Conservation (phyloP, 306 rosid genomes). For the Gillenia trifoliata region DNA sequence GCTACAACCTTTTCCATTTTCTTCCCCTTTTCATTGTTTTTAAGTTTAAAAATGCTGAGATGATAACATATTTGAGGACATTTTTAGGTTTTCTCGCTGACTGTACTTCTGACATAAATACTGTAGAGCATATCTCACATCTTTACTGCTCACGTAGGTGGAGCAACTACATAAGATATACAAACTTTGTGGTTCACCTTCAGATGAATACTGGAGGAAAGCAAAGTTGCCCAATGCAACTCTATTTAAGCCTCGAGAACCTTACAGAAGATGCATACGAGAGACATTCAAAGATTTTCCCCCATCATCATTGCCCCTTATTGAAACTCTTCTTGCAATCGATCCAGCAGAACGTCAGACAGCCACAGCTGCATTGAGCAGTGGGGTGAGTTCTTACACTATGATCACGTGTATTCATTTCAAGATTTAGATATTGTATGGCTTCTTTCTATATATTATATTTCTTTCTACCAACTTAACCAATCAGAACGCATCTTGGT, state of each 20-base stretch:
- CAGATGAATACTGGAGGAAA: conserved; percentile 86
- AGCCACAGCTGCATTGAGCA: conserved; percentile 70
- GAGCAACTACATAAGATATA: conserved; percentile 96
- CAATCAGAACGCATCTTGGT: background rate
- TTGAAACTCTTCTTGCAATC: conserved; percentile 78
- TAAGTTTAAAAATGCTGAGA: background rate
- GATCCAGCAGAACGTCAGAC: conserved; percentile 86
- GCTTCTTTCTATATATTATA: conserved; percentile 12
- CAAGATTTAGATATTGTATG: conserved; percentile 1
- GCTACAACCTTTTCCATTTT: background rate
- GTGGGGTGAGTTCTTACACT: conserved; percentile 52
- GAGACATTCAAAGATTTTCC: conserved; percentile 82
- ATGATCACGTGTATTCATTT: background rate
- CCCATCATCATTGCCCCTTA: conserved; percentile 66
- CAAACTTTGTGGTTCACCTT: conserved; percentile 92
- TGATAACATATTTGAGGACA: background rate
- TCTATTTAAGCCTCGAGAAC: conserved; percentile 75
- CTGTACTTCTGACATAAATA: background rate
- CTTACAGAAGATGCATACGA: conserved; percentile 71
- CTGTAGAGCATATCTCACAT: conserved; percentile 16
- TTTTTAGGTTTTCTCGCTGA: background rate
- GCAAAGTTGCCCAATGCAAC: conserved; percentile 88
- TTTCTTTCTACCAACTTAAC: background rate
- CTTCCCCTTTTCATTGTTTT: background rate
- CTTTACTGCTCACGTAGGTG: conserved; percentile 47